These are phyloP conservation scores for Phaffia australis DNA, from an alignment of 768 basidiomycete genomes.

Conservation along the genomic window DNA sequence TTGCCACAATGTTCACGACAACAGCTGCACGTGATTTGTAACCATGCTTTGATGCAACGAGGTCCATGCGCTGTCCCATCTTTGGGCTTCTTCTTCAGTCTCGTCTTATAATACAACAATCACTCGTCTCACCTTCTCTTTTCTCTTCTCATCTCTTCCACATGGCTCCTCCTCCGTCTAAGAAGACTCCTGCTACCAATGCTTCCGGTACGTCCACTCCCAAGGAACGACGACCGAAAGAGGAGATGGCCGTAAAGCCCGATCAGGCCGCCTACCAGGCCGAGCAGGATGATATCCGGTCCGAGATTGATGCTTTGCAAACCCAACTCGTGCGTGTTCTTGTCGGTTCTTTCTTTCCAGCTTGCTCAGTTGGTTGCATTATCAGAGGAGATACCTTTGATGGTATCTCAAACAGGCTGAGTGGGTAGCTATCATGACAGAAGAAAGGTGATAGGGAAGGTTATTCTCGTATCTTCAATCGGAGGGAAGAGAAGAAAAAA, in stretches of 20 bases:
- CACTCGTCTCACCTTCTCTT: not conserved
- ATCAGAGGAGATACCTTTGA: not conserved
- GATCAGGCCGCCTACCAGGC: conserved; percentile 75
- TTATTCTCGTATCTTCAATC: too few relatives aligned
- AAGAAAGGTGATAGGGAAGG: not conserved
- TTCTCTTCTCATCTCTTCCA: not conserved
- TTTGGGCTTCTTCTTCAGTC: not conserved
- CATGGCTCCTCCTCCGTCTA: conserved; percentile 24
- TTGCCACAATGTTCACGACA: not conserved
- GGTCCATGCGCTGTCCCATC: not conserved
- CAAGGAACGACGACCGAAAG: conserved; percentile 14
- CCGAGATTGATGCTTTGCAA: conserved; percentile 74
- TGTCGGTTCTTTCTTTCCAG: not conserved
- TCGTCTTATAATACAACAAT: not conserved
- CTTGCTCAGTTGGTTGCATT: too few relatives aligned
- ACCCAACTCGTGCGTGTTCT: conserved; percentile 57
- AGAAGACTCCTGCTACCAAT: conserved; percentile 26
- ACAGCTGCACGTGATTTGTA: not conserved
- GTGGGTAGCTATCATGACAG: too few relatives aligned
- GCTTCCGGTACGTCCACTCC: conserved; percentile 34
- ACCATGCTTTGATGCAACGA: not conserved
- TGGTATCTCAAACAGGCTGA: too few relatives aligned
- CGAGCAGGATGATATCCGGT: conserved; percentile 71
- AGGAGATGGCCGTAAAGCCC: conserved; percentile 46
- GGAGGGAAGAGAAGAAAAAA: too few relatives aligned